Evolutionary conservation across 495 filamentous ascomycete genomes (phyloP).

Genomic region (Penicillium diatomitis): DNA sequence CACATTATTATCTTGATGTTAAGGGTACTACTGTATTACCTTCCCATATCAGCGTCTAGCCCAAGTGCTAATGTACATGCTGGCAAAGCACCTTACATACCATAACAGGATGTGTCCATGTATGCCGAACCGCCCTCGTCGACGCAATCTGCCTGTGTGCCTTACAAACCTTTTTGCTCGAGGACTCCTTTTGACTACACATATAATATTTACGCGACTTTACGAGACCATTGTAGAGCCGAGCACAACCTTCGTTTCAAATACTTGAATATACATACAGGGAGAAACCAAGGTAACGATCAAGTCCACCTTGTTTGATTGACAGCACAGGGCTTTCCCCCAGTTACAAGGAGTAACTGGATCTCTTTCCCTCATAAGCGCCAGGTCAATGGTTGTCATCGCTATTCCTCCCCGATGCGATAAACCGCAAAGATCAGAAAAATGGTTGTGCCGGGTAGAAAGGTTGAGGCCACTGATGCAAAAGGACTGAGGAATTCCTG

Average conservation of each 20-base stretch:
- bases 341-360: conserved; percentile 43
- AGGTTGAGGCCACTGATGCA: conserved; percentile 18
- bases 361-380: conserved; percentile 99
- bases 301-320: conserved; percentile 52
- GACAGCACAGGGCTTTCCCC: conserved; percentile 94
- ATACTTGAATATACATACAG: conserved; percentile 38
- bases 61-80: no score
- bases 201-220: no score
- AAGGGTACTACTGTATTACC: no score
- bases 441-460: conserved; percentile 16
- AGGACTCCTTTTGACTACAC: background rate
- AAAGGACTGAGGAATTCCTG: conserved; percentile 23
- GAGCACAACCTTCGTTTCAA: conserved; percentile 32
- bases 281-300: conserved; percentile 50
- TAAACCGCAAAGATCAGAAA: conserved; percentile 18
- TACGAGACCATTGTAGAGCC: conserved; percentile 11
- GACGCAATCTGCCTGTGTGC: no score
- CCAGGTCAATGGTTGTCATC: conserved; percentile 48
- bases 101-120: no score
- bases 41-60: no score
- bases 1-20: no score
- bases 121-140: no score
- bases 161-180: no score
- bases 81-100: no score
- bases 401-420: conserved; percentile 37